Base-by-base conservation (phyloP, 139 green algal species). In the Yamagishiella unicocca region DNA sequence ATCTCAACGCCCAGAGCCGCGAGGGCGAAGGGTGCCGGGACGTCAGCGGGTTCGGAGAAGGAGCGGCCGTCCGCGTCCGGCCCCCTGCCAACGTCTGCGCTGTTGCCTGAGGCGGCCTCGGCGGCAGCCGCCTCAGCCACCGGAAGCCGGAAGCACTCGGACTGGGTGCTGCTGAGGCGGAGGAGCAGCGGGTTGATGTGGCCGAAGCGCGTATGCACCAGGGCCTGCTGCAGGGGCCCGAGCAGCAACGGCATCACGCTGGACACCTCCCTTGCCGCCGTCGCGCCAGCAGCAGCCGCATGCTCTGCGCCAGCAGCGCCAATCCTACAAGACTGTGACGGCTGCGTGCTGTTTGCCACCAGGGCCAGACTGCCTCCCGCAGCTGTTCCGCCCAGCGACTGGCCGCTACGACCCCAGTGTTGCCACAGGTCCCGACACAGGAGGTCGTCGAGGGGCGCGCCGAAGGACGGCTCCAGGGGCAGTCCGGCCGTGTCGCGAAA, bases 161-260 rank as follows among this genome's bases (percentile, higher is more conserved):
- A 64, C 10, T 33, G 27, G 31, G 29, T 74, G 64, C 64, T 43
- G n/a, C 62, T 35, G 27, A 86, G 62, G 4, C 31, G 62, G 31
- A 77, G 21, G 62, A 86, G 80, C 43, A 86, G 64, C 31, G 80
- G 80, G 80, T 77, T 77, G 22, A 68, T 22, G 43, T 86, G 80
- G 2, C 25, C 27, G 35, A 86, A 86, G 43, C 62, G 31, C 2
- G 43, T 77, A 42, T 86, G 62, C 19, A 86, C 80, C 70, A 58
- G 37, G 37, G 66, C 45, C 17, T 45, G n/a, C 2, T 74, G n/a
- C 14, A 74, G 66, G 17, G 66, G 66, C 21, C 66, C 70, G 24
- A 53, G 38, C 70, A 78, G 24, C 40, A 78, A 38, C 70, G 70
- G 70, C 37, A 78, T 24, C 67, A 75, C 67, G 17, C 25, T n/a